phyloP scores from a whole-genome alignment of 2,329 filamentous ascomycete genomes.

The Rutstroemia sp. region DNA sequence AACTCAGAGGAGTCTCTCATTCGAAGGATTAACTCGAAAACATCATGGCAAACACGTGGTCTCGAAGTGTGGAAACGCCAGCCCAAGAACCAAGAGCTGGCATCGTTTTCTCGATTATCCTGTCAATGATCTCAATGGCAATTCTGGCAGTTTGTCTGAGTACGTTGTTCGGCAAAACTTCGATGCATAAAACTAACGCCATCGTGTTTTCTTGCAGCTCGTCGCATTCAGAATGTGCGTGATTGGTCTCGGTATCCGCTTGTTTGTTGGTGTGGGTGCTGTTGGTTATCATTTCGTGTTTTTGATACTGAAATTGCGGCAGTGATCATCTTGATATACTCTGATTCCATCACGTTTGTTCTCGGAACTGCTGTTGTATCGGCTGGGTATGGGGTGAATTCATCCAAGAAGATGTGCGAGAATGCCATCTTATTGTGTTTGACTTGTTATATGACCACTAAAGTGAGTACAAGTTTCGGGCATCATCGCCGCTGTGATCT shows the following conservation, averaged over 20 bases:
- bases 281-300: background rate
- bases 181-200: background rate
- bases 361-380: slow-evolving; percentile 49
- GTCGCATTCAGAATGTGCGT: slow-evolving; percentile 21
- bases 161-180: slow-evolving; percentile 6
- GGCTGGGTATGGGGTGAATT: slow-evolving; percentile 49
- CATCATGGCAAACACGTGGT: background rate
- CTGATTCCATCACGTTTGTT: slow-evolving; percentile 53
- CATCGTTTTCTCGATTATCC: slow-evolving; percentile 14
- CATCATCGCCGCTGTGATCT: background rate
- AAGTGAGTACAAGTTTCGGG: slow-evolving; percentile 34
- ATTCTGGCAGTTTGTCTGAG: slow-evolving; percentile 21
- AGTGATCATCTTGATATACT: slow-evolving; percentile 55
- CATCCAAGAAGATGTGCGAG: slow-evolving; percentile 43
- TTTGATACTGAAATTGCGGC: background rate
- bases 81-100: slow-evolving; percentile 15
- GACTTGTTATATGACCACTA: slow-evolving; percentile 54
- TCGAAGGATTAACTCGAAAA: background rate
- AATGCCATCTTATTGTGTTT: slow-evolving; percentile 54
- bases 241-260: slow-evolving; percentile 22
- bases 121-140: slow-evolving; percentile 19
- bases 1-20: too few species aligned
- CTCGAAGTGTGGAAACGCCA: background rate
- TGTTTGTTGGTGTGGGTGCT: slow-evolving; percentile 24
- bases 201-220: slow-evolving; percentile 12